Evolutionary conservation across 768 basidiomycete genomes (phyloP).

Genomic region (Cantharellus anzutake): DNA sequence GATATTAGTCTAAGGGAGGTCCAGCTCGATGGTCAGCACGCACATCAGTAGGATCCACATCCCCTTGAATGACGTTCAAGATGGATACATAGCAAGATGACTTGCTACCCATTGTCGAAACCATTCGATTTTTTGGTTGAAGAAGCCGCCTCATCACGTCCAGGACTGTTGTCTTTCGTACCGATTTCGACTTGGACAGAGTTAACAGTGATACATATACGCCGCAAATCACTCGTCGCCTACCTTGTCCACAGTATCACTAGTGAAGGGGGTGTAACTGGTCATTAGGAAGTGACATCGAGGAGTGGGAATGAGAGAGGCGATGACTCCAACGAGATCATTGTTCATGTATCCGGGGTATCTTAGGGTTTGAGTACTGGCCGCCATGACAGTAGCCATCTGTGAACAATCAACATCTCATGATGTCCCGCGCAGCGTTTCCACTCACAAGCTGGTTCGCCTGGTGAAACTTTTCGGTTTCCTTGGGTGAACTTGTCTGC

Average conservation of each 20-base stretch:
- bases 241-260: conserved; percentile 92
- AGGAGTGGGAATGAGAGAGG: conserved; percentile 90
- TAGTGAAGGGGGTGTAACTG: conserved; percentile 95
- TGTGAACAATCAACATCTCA: conserved; percentile 15
- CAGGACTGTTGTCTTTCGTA: conserved; percentile 87
- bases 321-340: conserved; percentile 91
- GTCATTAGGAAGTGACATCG: conserved; percentile 98
- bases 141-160: conserved; percentile 97
- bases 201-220: not conserved
- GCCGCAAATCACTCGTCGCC: conserved; percentile 7
- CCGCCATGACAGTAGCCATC: conserved; percentile 96
- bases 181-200: conserved; percentile 65
- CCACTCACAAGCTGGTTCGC: conserved; percentile 67
- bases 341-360: conserved; percentile 99
- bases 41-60: conserved; percentile 95
- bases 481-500: not conserved
- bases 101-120: conserved; percentile 81
- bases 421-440: not conserved
- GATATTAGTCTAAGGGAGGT: not conserved
- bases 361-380: conserved; percentile 87
- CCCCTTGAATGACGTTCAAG: conserved; percentile 95
- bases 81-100: conserved; percentile 94
- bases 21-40: conserved; percentile 10
- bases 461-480: conserved; percentile 53
- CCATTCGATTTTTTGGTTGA: conserved; percentile 98